phyloP scores from a whole-genome alignment of 2,329 filamentous ascomycete genomes.

The Pezicula carpinea region DNA sequence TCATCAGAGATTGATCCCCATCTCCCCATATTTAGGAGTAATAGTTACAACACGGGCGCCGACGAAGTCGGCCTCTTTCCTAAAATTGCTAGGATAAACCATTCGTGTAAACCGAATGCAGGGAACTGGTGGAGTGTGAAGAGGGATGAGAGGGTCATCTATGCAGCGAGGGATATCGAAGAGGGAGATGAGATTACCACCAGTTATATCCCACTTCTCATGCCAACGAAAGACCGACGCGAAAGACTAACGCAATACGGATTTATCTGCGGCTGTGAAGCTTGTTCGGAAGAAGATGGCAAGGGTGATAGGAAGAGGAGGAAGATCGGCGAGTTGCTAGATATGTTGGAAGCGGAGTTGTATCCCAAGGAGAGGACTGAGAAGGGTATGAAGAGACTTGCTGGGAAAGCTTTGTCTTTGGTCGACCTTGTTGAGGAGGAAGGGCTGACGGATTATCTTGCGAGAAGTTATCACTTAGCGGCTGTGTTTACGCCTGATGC shows the following conservation, averaged over 20 bases:
- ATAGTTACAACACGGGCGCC: constrained; percentile 32
- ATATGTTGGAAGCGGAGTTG: constrained; percentile 25
- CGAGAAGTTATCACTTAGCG: constrained; percentile 19
- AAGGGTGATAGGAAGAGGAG: constrained; percentile 27
- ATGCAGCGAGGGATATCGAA: constrained; percentile 29
- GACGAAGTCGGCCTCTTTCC: constrained; percentile 31
- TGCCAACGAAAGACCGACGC: constrained; percentile 24
- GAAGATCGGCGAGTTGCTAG: constrained; percentile 28
- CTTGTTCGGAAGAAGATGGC: constrained; percentile 25
- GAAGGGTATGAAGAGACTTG: constrained; percentile 6
- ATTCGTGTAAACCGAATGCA: constrained; percentile 36
- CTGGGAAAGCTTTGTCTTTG: constrained; percentile 12
- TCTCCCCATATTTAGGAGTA: constrained; percentile 35
- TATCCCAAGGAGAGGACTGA: constrained; percentile 7
- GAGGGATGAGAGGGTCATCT: constrained; percentile 28
- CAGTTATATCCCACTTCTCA: constrained; percentile 32
- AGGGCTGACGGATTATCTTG: constrained; percentile 22
- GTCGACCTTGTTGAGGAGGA: constrained; percentile 20
- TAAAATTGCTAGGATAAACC: constrained; percentile 34
- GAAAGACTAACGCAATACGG: constrained; percentile 27
- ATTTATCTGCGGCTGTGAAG: constrained; percentile 25
- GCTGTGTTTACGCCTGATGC: constrained; percentile 18
- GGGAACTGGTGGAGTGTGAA: constrained; percentile 30
- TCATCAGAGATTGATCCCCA: constrained; percentile 17
- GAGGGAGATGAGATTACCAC: constrained; percentile 33